Base-by-base conservation (phyloP, 208 protist genomes). In the Leptomonas pyrrhocoris region DNA sequence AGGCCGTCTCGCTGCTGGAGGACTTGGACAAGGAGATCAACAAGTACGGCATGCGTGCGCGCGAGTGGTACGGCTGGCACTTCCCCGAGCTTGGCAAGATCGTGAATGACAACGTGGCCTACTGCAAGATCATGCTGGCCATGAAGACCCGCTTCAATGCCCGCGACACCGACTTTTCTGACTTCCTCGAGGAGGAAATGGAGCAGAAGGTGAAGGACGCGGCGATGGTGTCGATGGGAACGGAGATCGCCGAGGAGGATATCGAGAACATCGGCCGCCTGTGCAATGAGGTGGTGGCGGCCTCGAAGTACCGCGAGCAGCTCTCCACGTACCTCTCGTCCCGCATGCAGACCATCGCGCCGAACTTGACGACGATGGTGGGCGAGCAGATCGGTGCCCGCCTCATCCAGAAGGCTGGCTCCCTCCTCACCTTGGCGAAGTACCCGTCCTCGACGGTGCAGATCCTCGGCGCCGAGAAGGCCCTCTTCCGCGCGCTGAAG, bases 11-110 rank as follows among this genome's bases (percentile, higher is more conserved):
- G 9, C 88, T 99, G 18, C 85, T 99, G 5, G 98, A 99, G 77
- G 98, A 99, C 70, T 77, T 99, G 11, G 98, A 99, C 80, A 99
- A 99, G 85, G 99, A 99, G 81, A 92, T 99, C 54, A 99, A 99
- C 88, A 99, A 98, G 69, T 99, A 99, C 81, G 98, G 94, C 9
- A 99, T 99, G 99, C 92, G 98, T 54, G 94, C 98, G 27, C 87
- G 89, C 49, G 98, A 99, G 90, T 99, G 98, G 98, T 99, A 99
- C 84, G 98, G 98, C 34, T 99, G 98, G 98, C 98, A 99, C 92
- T 99, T 99, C 89, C 98, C 99, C 12, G 98, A 99, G 86, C 76
- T 99, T 16, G 79, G 73, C 50, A 99, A 99, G 85, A 89, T 99
- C 30, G 87, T 99, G 19, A 91, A 97, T 38, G 98, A 99, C 77